Evolutionary conservation across 1,284 basidiomycete genomes (phyloP), one percentile per base, ranked within the genome.

Genomic region (Fomitopsis betulina): DNA sequence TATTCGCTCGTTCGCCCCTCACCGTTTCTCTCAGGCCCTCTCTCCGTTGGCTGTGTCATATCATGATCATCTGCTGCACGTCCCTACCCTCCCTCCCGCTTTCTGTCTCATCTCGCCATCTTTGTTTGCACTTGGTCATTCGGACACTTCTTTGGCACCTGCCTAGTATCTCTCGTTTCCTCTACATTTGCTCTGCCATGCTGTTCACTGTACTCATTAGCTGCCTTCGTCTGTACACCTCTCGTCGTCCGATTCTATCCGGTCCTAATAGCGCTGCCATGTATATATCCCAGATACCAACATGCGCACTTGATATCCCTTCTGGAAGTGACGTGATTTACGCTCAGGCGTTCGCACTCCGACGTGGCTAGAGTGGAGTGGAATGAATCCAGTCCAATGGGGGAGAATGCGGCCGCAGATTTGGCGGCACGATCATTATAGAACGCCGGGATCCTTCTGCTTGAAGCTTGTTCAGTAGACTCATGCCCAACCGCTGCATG

Each of bases 241-340:
- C 32, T 19, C 32, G n/a, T 12, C 30, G 9, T 35, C 10, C 8
- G 27, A 8, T 45, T 32, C 33, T 37, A 25, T 30, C 54, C 43
- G 40, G 25, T 45, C n/a, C 13, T 33, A 43, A 32, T 50, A 25
- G 54, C 39, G 39, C 54, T 45, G 42, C 40, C 40, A 10, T 35
- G 37, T 45, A 55, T 35, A 42, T 55, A 55, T 30, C 32, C 42
- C 54, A 37, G 25, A 55, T 55, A 55, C 54, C 54, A 55, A 38
- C 35, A 55, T 33, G 54, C 49, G 49, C 54, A 45, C 35, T 23
- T 55, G 54, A 55, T 55, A 55, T 55, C 54, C 54, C 30, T 55
- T 55, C 32, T 35, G 39, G 10, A 13, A 45, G 45, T 30, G 45
- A 47, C 45, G 45, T 47, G 45, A 47, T 47, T 30, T 47, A 47